Evolutionary conservation across 2,329 filamentous ascomycete genomes (phyloP), one percentile per base, ranked within the genome.

Genomic region (Cladophialophora yegresii): DNA sequence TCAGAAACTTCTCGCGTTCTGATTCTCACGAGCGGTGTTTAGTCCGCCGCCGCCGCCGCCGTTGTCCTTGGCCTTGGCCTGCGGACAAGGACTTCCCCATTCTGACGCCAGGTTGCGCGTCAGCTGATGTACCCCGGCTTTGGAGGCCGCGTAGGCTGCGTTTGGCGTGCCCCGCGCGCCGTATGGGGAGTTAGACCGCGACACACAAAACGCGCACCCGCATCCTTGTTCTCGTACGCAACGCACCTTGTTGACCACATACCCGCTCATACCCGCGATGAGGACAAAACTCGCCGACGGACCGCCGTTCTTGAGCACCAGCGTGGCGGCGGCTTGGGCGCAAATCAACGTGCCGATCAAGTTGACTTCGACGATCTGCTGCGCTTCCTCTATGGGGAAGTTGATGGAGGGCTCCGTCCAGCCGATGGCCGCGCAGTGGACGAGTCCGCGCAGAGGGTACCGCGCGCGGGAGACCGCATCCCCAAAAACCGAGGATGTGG

Each of bases 201-300:
- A 8, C 16, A n/a, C n/a, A 43, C 36, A n/a, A n/a, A n/a, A n/a
- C n/a, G n/a, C n/a, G n/a, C n/a, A n/a, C n/a, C n/a, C n/a, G n/a
- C n/a, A n/a, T n/a, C n/a, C n/a, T n/a, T n/a, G n/a, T n/a, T n/a
- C n/a, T n/a, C n/a, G n/a, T n/a, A n/a, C n/a, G n/a, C n/a, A n/a
- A 8, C 16, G n/a, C n/a, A 43, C 36, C 36, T 43, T 43, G 36
- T 43, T 43, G 36, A 43, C 36, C 36, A 43, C 36, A 7, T 43
- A 43, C 8, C 36, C 36, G 36, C 36, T 43, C 84, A 93, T 93
- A 64, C 86, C 89, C 0, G 90, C 88, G 6, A 91, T 93, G 26
- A 87, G 87, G 69, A 93, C 86, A 75, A 93, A 91, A 74, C 86
- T 89, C n/a, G 89, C 89, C n/a, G 30, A 28, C 22, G 70, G 69